phyloP scores from a whole-genome alignment of 2,329 filamentous ascomycete species.

The Periconia sp. region DNA sequence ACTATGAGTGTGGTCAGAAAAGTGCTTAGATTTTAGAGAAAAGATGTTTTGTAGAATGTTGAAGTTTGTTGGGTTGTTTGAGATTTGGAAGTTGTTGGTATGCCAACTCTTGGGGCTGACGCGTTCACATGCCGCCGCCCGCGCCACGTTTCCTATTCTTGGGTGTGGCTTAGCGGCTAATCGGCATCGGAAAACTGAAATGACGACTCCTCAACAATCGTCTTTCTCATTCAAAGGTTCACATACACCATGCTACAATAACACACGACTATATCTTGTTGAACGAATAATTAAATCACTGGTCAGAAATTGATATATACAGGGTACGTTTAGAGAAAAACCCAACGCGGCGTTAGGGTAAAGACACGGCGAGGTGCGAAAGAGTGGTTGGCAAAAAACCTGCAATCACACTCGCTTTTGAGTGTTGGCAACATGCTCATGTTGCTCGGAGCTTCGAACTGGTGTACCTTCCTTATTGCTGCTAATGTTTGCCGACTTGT shows the following conservation, averaged over 20 bases:
- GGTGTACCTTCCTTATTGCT: conserved; percentile 18
- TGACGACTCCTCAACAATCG: too few species aligned
- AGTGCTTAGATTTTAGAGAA: background rate
- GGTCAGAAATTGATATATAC: too few species aligned
- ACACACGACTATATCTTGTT: too few species aligned
- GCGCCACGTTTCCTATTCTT: conserved; percentile 1
- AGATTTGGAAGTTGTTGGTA: background rate
- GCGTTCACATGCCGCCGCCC: background rate
- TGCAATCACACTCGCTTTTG: conserved; percentile 10
- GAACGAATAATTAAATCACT: too few species aligned
- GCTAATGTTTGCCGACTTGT: background rate
- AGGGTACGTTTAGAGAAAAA: too few species aligned
- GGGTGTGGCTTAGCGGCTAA: conserved; percentile 1
- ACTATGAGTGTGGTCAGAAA: background rate
- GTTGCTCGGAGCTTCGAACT: conserved; percentile 14
- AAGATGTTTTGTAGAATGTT: background rate
- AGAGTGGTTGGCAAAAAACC: background rate
- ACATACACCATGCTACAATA: too few species aligned
- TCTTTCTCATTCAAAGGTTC: too few species aligned
- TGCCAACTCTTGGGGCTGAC: background rate
- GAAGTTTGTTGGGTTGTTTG: background rate
- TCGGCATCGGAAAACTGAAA: background rate
- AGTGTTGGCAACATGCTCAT: conserved; percentile 17
- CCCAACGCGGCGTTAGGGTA: too few species aligned
- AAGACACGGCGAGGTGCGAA: too few species aligned